Base-by-base conservation (phyloP, 176 grass and related monocot genomes). In the Bothriochloa decipiens region DNA sequence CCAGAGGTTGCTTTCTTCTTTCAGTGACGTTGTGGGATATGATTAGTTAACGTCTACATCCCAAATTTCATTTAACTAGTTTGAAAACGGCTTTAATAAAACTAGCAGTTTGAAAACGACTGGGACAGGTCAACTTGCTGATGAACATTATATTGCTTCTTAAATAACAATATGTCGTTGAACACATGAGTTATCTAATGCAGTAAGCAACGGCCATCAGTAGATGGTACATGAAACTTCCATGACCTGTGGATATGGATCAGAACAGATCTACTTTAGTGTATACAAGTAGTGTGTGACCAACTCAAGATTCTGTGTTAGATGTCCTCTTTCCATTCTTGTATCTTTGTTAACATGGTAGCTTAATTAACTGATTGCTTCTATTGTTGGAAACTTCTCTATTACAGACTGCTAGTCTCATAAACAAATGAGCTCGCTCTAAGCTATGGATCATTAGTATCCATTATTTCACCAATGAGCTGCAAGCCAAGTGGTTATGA, bases 391-490 rank as follows among this genome's bases (percentile, higher is more conserved):
- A 90, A 78, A 78, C 20, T 58, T 75, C 37, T 67, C 22, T 50
- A 66, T 13, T 67, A 23, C 7, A 61, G 14, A 26, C 2, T 28
- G 25, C 42, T 49, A 27, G 22, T 37, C 62, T 17, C 60, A 63
- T 90, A 82, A 90, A 66, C 73, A 79, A 90, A 58, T 60, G 65
- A 61, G 17, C 28, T 47, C 22, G 12, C n/a, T 39, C 22, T 57
- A 81, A 89, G 13, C 14, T 67, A 46, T 64, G 65, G 27, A 70
- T 29, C 52, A 47, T 7, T 6, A 40, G 14, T 35, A 58, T 35
- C 42, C 66, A 78, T 78, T 36, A 82, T 73, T 86, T 65, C 66
- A 18, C 66, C 66, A 78, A 86, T 90, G 74, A 90, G 78, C 2
- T 82, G 52, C n/a, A 32, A 70, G 25, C 42, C 28, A 32, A 70